These are phyloP conservation scores for Pisolithus sp. DNA, from an alignment of 768 basidiomycete species.

Conservation along the genomic window DNA sequence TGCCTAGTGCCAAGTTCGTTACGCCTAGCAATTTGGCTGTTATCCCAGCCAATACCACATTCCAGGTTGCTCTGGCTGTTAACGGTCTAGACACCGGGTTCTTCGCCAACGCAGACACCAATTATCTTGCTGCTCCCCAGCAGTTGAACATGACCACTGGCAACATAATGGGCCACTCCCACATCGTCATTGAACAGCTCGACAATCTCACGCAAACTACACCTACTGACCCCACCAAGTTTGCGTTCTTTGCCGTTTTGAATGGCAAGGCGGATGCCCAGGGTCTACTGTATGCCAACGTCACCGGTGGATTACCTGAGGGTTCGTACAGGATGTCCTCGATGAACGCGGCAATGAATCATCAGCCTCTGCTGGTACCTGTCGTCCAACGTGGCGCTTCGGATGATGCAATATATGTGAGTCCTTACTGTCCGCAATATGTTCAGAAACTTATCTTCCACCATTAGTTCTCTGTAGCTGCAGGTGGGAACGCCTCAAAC, in stretches of 20 bases:
- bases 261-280: slow-evolving; percentile 36
- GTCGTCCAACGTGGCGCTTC: slow-evolving; percentile 35
- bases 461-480: slow-evolving; percentile 22
- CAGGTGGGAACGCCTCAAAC: slow-evolving; percentile 7
- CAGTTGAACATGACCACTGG: slow-evolving; percentile 40
- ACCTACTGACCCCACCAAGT: slow-evolving; percentile 42
- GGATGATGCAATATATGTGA: slow-evolving; percentile 38
- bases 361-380: slow-evolving; percentile 33
- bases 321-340: slow-evolving; percentile 44
- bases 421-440: slow-evolving; percentile 3
- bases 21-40: slow-evolving; percentile 39
- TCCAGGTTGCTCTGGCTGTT: slow-evolving; percentile 48
- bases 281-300: slow-evolving; percentile 41
- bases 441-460: neutral
- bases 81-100: slow-evolving; percentile 42
- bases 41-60: slow-evolving; percentile 39
- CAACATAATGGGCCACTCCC: slow-evolving; percentile 53
- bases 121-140: slow-evolving; percentile 53
- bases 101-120: slow-evolving; percentile 50
- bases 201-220: slow-evolving; percentile 41
- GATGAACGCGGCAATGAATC: slow-evolving; percentile 43
- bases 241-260: slow-evolving; percentile 55
- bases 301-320: slow-evolving; percentile 47
- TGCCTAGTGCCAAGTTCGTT: slow-evolving; percentile 52
- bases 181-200: slow-evolving; percentile 55